phyloP scores from a whole-genome alignment of 2,329 filamentous ascomycete genomes.

The Diplocarpon rosae region DNA sequence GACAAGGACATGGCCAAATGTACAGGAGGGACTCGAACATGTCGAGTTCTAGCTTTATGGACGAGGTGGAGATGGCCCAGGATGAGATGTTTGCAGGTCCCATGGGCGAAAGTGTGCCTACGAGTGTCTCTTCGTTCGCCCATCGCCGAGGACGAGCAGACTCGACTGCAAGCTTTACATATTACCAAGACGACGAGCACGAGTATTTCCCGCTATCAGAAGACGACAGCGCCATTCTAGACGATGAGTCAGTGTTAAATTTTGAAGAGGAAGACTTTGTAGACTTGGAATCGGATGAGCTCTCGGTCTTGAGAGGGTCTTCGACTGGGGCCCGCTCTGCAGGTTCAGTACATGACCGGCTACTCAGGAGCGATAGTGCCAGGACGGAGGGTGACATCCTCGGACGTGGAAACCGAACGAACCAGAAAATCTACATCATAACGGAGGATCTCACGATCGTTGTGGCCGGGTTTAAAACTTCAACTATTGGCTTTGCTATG shows the following conservation, averaged over 20 bases:
- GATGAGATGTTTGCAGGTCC: constrained; percentile 93
- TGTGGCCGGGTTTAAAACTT: constrained; percentile 82
- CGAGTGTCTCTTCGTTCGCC: constrained; percentile 81
- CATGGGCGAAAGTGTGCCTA: constrained; percentile 90
- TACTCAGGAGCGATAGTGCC: constrained; percentile 61
- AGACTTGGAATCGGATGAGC: constrained; percentile 27
- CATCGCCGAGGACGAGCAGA: constrained; percentile 73
- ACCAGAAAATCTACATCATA: constrained; percentile 85
- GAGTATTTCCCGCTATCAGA: constrained; percentile 32
- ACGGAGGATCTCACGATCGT: constrained; percentile 93
- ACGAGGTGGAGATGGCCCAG: constrained; percentile 97
- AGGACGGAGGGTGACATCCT: constrained; percentile 55
- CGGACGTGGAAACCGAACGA: constrained; percentile 52
- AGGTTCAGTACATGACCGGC: constrained; percentile 46
- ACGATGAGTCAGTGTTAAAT: constrained; percentile 30
- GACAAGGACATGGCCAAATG: constrained; percentile 28
- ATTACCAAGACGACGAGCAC: constrained; percentile 61
- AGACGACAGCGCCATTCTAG: constrained; percentile 29
- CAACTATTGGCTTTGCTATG: constrained; percentile 50
- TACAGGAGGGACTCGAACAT: constrained; percentile 60
- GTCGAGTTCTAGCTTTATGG: constrained; percentile 72
- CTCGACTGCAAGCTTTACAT: constrained; percentile 81
- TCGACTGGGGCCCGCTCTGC: constrained; percentile 47
- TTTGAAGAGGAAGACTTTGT: constrained; percentile 24
- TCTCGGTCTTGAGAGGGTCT: constrained; percentile 43